Conservation (phyloP, 2,329 filamentous ascomycete genomes). For the Lasiodiplodia hormozganensis region DNA sequence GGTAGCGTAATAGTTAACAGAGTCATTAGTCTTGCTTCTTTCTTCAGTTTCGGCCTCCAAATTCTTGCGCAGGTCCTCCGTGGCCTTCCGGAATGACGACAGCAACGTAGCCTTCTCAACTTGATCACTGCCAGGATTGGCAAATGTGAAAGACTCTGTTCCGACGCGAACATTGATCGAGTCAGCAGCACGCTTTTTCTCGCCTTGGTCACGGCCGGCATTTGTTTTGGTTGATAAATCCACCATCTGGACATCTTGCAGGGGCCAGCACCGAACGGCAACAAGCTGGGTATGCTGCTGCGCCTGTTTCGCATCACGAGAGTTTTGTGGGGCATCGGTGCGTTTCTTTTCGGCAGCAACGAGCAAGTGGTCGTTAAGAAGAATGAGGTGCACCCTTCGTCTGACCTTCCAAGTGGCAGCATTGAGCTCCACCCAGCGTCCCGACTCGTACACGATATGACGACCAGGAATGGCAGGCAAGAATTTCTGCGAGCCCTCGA, state of each 20-base stretch:
- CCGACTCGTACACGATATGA: slow-evolving; percentile 91
- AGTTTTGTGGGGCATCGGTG: slow-evolving; percentile 64
- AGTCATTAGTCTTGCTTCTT: slow-evolving; percentile 82
- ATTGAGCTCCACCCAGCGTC: slow-evolving; percentile 94
- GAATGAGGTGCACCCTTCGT: slow-evolving; percentile 85
- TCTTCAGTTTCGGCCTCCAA: slow-evolving; percentile 87
- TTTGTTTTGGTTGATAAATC: slow-evolving; percentile 69
- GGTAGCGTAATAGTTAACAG: slow-evolving; percentile 83
- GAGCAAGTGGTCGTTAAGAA: slow-evolving; percentile 93
- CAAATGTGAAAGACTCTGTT: slow-evolving; percentile 91
- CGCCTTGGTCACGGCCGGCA: neutral
- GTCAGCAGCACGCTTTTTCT: slow-evolving; percentile 35
- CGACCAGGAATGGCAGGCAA: slow-evolving; percentile 88
- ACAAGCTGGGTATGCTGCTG: slow-evolving; percentile 70
- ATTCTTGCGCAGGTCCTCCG: slow-evolving; percentile 88
- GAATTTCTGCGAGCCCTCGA: slow-evolving; percentile 98
- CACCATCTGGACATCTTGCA: slow-evolving; percentile 90
- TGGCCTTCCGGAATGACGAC: slow-evolving; percentile 88
- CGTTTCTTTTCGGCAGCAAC: slow-evolving; percentile 95
- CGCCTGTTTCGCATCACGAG: slow-evolving; percentile 55
- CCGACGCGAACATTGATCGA: slow-evolving; percentile 91
- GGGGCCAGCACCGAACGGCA: slow-evolving; percentile 91
- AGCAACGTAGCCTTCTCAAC: slow-evolving; percentile 81
- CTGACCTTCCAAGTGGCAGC: slow-evolving; percentile 96
- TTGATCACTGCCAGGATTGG: slow-evolving; percentile 81